Base-by-base conservation (phyloP, 805 yeast species). In the Cyberlindnera japonica region DNA sequence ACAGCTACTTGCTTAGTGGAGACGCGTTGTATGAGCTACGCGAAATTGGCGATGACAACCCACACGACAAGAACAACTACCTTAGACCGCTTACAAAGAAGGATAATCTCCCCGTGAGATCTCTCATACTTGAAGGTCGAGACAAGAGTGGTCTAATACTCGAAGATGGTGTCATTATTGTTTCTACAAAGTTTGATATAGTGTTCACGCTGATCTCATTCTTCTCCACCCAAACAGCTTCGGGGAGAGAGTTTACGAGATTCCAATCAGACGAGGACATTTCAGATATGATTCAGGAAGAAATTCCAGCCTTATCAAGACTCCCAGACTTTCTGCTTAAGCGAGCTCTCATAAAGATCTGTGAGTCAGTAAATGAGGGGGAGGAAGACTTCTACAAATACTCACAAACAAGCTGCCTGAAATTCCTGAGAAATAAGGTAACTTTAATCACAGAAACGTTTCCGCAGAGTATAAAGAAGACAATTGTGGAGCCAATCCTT, bases 301-400 rank as follows among this genome's bases (percentile, higher is more conserved):
- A 29, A 2, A 34, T 48, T 6, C 37, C 47, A 2, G 39, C 36
- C 1, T 27, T 55, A 2, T 25, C 20, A 8, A 43, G 48, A 10
- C 17, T 57, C 0, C 56, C 58, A 0, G 53, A 47, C 18, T 5
- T 14, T 1, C 12, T 47, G 13, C 18, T 54, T 3, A 26, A 35
- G 5, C 21, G 31, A 11, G 27, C 58, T 15, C 33, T 78, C 22
- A 40, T 39, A 0, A 39, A 46, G n/a, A 62, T 73, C 7, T 61
- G 71, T 34, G 76, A 72, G 22, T 43, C 50, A 2, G 58, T 69
- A 3, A 61, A 55, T 19, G 79, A 72, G 41, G 68, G 63, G 14
- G 77, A 65, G 21, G 75, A 71, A 32, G 33, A 41, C 2, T 75
- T 70, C 44, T 73, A 62, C 57, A 75, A 70, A 51, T 67, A 72